Evolutionary conservation across 768 basidiomycete genomes (phyloP).

Genomic region (Tricholoma bakamatsutake): DNA sequence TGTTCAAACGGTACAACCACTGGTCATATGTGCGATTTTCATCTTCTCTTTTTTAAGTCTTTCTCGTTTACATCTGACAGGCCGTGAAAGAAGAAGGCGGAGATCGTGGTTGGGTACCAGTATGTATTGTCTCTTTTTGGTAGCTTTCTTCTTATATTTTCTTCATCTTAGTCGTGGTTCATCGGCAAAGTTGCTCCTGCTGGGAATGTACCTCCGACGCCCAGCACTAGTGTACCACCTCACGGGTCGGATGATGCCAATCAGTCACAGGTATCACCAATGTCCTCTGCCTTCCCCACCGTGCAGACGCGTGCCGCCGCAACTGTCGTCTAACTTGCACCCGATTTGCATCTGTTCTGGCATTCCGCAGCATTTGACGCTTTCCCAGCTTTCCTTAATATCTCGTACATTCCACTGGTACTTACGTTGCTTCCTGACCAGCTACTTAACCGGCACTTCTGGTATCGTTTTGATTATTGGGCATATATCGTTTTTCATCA

Average conservation of each 20-base stretch:
- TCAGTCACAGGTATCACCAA: constrained; percentile 61
- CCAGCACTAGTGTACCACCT: constrained; percentile 32
- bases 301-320: constrained; percentile 32
- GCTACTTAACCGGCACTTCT: background rate
- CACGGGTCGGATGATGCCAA: constrained; percentile 31
- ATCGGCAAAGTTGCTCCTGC: constrained; percentile 76
- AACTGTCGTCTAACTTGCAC: constrained; percentile 6
- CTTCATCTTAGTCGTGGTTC: constrained; percentile 71
- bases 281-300: constrained; percentile 79
- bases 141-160: constrained; percentile 5
- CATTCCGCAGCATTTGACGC: background rate
- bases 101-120: constrained; percentile 95
- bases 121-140: constrained; percentile 27
- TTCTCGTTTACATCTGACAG: constrained; percentile 28
- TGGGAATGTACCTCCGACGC: constrained; percentile 43
- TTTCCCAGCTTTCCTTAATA: background rate
- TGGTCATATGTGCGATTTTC: constrained; percentile 77
- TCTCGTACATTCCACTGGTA: background rate
- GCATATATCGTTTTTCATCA: background rate
- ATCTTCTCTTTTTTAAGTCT: constrained; percentile 8
- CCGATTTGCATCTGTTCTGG: background rate
- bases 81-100: constrained; percentile 92
- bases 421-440: background rate
- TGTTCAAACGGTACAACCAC: constrained; percentile 98
- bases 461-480: background rate